Percentiles rank a stretch among this genome's conserved stretches.
Evolutionary conservation across 108 stramenopile genomes (phyloP).

Genomic region (Skeletonema menzelii): DNA sequence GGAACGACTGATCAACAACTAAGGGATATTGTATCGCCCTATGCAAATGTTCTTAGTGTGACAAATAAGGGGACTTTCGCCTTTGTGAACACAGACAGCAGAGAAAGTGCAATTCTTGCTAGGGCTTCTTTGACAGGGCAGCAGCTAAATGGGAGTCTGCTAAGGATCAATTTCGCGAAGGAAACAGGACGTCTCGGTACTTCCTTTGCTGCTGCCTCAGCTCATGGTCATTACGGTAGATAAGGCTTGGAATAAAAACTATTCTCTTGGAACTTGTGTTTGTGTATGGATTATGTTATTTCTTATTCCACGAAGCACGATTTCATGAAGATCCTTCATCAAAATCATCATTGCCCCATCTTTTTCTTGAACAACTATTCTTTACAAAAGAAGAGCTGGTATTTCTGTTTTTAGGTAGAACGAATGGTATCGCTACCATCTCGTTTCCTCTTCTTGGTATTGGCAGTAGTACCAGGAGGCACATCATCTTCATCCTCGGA

Average conservation of each 20-base stretch:
- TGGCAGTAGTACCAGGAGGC: background rate
- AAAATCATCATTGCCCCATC: background rate
- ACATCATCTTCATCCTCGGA: background rate
- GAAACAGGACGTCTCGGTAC: conserved; percentile 87
- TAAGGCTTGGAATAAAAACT: background rate
- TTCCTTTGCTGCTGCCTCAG: conserved; percentile 50
- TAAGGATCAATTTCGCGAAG: conserved; percentile 89
- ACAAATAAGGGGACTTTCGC: conserved; percentile 78
- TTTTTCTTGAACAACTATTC: background rate
- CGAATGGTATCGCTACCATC: background rate
- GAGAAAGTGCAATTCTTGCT: conserved; percentile 61
- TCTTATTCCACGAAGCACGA: background rate
- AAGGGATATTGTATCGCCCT: conserved; percentile 59
- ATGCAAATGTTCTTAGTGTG: conserved; percentile 67
- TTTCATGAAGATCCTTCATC: background rate
- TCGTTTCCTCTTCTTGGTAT: conserved; percentile 8
- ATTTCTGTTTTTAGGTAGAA: background rate
- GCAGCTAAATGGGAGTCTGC: conserved; percentile 70
- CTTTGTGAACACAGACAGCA: conserved; percentile 79
- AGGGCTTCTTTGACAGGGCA: conserved; percentile 65
- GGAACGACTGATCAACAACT: conserved; percentile 79
- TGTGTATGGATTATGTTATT: background rate
- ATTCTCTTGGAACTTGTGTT: background rate
- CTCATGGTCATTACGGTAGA: background rate
- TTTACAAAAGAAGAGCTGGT: background rate